These are phyloP conservation scores for Fusarium sp. DNA, from an alignment of 2,329 filamentous ascomycete species.

Conservation along the genomic window DNA sequence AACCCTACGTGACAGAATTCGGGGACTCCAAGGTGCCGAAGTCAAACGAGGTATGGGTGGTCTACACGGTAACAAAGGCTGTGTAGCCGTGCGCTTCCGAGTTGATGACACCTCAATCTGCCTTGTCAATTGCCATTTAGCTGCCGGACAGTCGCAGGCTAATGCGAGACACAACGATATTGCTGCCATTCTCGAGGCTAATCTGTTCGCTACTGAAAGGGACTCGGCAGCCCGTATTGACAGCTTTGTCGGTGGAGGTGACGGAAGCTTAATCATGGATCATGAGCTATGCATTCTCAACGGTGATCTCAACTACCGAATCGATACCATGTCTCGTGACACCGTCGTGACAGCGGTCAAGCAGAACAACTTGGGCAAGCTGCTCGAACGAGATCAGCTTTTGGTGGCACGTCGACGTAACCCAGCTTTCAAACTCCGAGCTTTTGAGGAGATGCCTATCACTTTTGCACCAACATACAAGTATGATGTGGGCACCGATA, in stretches of 20 bases:
- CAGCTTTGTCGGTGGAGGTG: slow-evolving; percentile 89
- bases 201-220: slow-evolving; percentile 76
- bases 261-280: slow-evolving; percentile 93
- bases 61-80: slow-evolving; percentile 95
- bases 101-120: slow-evolving; percentile 94
- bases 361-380: slow-evolving; percentile 81
- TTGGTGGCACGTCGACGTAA: slow-evolving; percentile 90
- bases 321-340: slow-evolving; percentile 95
- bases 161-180: slow-evolving; percentile 93
- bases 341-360: slow-evolving; percentile 89
- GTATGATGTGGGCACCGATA: slow-evolving; percentile 95
- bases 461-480: slow-evolving; percentile 97
- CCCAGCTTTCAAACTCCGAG: slow-evolving; percentile 85
- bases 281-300: slow-evolving; percentile 98
- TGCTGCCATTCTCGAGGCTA: slow-evolving; percentile 85
- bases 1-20: slow-evolving; percentile 78
- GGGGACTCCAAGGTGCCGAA: slow-evolving; percentile 80
- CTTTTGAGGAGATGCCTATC: slow-evolving; percentile 91
- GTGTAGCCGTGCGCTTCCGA: slow-evolving; percentile 89
- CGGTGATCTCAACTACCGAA: slow-evolving; percentile 97
- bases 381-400: slow-evolving; percentile 93
- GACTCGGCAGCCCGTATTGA: slow-evolving; percentile 76
- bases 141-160: slow-evolving; percentile 91
- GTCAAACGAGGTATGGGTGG: slow-evolving; percentile 98
- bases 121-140: slow-evolving; percentile 97